Evolutionary conservation across 2,329 filamentous ascomycete genomes (phyloP).

Genomic region (Fonsecaea pedrosoi): DNA sequence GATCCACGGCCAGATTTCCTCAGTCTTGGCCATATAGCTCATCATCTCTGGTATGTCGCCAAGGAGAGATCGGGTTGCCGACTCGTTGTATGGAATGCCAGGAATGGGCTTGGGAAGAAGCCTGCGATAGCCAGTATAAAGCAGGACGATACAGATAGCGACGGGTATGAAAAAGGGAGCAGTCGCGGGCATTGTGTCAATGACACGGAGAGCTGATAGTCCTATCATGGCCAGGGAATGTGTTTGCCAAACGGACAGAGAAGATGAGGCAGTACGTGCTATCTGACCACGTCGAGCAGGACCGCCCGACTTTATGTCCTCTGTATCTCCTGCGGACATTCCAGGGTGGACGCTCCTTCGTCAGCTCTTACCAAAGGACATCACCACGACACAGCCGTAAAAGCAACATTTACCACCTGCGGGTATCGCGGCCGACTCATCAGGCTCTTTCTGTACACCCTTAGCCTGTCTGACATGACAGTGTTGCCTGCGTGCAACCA

Average conservation of each 20-base stretch:
- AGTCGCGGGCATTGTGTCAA: background rate
- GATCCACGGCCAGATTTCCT: slow-evolving; percentile 18
- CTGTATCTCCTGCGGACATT: background rate
- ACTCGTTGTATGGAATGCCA: slow-evolving; percentile 27
- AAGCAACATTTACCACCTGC: background rate
- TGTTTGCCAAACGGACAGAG: background rate
- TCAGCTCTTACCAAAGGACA: background rate
- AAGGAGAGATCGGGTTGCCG: slow-evolving; percentile 9
- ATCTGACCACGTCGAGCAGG: background rate
- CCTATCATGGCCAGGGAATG: background rate
- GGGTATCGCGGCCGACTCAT: background rate
- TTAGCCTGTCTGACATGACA: background rate
- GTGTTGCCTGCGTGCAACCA: background rate
- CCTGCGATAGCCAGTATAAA: slow-evolving; percentile 14
- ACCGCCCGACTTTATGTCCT: background rate
- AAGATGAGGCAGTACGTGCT: background rate
- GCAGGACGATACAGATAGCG: slow-evolving; percentile 1
- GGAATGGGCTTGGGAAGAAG: slow-evolving; percentile 23
- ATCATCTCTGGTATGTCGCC: slow-evolving; percentile 24
- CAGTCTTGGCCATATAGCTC: slow-evolving; percentile 14
- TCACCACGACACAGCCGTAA: background rate
- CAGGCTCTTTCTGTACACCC: background rate
- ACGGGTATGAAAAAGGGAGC: background rate
- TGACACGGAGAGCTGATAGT: background rate
- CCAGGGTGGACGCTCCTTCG: background rate